Percentiles rank a stretch among this genome's conserved stretches.
Evolutionary conservation across 768 basidiomycete genomes (phyloP).

Genomic region (Rhizopogon roseolus): DNA sequence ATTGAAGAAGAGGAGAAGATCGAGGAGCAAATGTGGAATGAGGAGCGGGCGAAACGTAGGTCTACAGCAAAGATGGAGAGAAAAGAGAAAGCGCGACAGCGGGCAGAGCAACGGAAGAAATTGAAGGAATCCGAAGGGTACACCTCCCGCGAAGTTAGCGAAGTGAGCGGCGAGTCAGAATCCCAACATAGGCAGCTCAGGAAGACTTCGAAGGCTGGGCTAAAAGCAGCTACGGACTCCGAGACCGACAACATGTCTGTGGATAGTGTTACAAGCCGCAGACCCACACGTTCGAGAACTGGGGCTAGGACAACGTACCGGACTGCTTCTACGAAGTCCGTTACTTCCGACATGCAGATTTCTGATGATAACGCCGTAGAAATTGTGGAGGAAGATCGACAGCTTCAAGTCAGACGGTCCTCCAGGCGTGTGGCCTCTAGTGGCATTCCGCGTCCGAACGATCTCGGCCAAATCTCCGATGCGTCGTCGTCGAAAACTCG

Average conservation of each 20-base stretch:
- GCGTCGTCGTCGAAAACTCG: background rate
- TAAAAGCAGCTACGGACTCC: conserved; percentile 3
- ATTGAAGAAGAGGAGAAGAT: conserved; percentile 36
- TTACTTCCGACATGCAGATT: background rate
- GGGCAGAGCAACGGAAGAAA: conserved; percentile 10
- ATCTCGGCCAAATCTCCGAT: background rate
- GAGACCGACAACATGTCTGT: conserved; percentile 27
- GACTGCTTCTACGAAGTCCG: background rate
- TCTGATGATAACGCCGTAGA: background rate
- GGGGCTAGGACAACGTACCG: background rate
- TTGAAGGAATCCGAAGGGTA: background rate
- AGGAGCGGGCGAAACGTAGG: conserved; percentile 18
- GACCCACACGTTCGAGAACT: conserved; percentile 3
- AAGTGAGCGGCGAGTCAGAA: conserved; percentile 16
- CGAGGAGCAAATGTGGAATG: conserved; percentile 23
- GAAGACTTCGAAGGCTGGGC: background rate
- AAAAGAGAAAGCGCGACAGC: conserved; percentile 18
- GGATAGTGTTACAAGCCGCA: conserved; percentile 13
- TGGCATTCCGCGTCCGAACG: background rate
- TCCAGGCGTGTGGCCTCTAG: background rate
- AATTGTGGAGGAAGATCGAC: background rate
- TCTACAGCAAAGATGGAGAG: conserved; percentile 11
- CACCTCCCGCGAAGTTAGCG: background rate
- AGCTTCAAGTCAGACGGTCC: background rate
- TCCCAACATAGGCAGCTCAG: conserved; percentile 6